Conservation (phyloP, 2,329 filamentous ascomycete species). For the Cercospora beticola region DNA sequence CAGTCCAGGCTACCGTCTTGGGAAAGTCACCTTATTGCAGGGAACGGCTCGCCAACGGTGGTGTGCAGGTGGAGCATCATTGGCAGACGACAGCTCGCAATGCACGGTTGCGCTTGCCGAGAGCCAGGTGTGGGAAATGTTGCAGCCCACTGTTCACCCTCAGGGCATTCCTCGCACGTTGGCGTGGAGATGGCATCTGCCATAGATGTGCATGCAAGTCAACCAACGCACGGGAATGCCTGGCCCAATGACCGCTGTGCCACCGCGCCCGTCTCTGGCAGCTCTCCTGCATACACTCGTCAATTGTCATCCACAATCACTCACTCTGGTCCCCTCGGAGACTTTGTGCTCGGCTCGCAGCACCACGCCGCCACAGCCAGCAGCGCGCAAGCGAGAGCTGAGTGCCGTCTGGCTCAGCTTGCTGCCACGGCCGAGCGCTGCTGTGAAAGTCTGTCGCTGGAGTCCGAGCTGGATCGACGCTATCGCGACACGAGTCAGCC, state of each 20-base stretch:
- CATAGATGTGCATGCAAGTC: not conserved
- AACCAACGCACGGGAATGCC: slow-evolving; percentile 9
- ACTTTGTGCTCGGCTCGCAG: not conserved
- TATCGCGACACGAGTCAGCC: slow-evolving; percentile 1
- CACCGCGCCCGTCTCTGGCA: not conserved
- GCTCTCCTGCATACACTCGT: not conserved
- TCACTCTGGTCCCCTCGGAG: not conserved
- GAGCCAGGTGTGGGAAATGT: not conserved
- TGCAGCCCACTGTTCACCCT: not conserved
- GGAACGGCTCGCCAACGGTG: slow-evolving; percentile 26
- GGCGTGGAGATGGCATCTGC: slow-evolving; percentile 23
- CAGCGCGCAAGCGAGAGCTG: not conserved
- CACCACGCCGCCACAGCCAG: not conserved
- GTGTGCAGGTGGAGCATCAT: slow-evolving; percentile 19
- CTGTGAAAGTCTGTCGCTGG: not conserved
- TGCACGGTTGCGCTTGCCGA: not conserved
- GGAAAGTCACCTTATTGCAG: slow-evolving; percentile 14
- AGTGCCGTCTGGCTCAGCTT: not conserved
- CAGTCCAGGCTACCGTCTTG: slow-evolving; percentile 16
- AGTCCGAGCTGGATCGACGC: not conserved
- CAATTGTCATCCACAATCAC: too few relatives aligned
- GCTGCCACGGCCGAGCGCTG: not conserved
- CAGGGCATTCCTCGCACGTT: slow-evolving; percentile 23
- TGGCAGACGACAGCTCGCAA: slow-evolving; percentile 26
- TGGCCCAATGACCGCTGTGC: not conserved